Base-by-base conservation (phyloP, 140 eudicot genomes). In the Ambrosia hybrid region DNA sequence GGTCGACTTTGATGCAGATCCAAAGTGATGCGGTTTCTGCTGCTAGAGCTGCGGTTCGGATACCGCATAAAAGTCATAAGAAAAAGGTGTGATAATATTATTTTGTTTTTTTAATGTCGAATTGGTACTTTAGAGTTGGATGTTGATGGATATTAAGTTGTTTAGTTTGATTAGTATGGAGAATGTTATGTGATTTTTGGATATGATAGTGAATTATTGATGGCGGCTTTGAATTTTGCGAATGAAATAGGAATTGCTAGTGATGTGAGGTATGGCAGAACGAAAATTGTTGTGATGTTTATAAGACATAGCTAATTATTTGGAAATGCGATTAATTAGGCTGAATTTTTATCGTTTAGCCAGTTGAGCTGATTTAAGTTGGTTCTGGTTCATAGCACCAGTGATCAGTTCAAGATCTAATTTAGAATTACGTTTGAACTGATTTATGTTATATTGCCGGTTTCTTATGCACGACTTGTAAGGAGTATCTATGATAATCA, bases 1-100 rank as follows among this genome's bases (percentile, higher is more conserved):
- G 66, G 77, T 86, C 86, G 34, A 86, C 96, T 14, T 77, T 94
- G 73, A 80, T 88, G 96, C 97, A 90, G 95, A 90, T 94, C 89
- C 97, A 88, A 68, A 94, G 91, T 51, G 97, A 90, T 43, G 93
- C 91, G 0, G 86, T 88, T 46, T 91, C 97, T 13, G 97, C 88
- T 73, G 97, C 97, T 15, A 86, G 88, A 65, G 91, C 96, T 13
- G 97, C 89, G 62, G 89, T 89, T 58, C 83, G 97, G 1, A 85
- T 87, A 81, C 95, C 96, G 16, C 96, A 86, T 58, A 84, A 76
- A 67, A 8, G 3, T 46, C 89, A 84, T 37, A 88, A 80, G 97
- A 91, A 83, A 70, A 85, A 84, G 89, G 97, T 78, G 60, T 4
- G 45, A 46, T 41, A 41, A 21, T 21, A 21, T 21, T 21, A 21